Base-by-base conservation (phyloP, 768 basidiomycete species). In the Sporobolomyces phaffii region DNA sequence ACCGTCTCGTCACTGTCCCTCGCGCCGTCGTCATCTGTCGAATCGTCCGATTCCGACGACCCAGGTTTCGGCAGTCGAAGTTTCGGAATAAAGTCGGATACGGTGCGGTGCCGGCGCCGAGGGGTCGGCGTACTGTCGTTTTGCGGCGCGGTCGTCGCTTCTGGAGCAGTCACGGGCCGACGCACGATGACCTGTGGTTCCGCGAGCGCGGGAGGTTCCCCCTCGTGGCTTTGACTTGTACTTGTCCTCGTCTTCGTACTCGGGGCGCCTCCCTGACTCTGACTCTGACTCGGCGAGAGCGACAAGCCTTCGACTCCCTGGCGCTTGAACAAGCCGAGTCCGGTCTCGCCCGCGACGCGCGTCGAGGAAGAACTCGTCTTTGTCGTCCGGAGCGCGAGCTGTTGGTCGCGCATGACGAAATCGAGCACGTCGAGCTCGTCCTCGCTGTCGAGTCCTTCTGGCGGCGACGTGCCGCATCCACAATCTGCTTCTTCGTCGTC, bases 1-100 rank as follows among this genome's bases (percentile, higher is more conserved):
- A 6, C 81, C 45, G 47, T 68, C 61, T 26, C 68, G 63, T 41
- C 67, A n/a, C 33, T 64, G n/a, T 56, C 52, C n/a, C 52, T 4
- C 20, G 34, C 52, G 8, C n/a, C 54, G 15, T 43, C 67, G 58
- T 41, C 67, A 54, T 5, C 33, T 33, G 33, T 53, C 38, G 38
- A 45, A 26, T 58, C 56, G 18, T 58, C 56, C 11, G 56, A 58
- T 22, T 45, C 43, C 20, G 56, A 58, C 20, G 56, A 58, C 20
- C 31, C 29, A 7, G 56, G 29, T 58, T 17, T 31, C 28, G 56
- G 56, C 15, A 58, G 20, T 33, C 56, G 41, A 5, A 58, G 40
- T 50, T 40, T 61, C 45, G 36, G 63, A 26, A 29, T 59, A 38
- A 38, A 64, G 49, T 18, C 56, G 60, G 58, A 44, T 15, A 45